Evolutionary conservation across 495 filamentous ascomycete species (phyloP), one percentile per base, ranked within the genome.

Genomic region (Glarea lozoyensis): DNA sequence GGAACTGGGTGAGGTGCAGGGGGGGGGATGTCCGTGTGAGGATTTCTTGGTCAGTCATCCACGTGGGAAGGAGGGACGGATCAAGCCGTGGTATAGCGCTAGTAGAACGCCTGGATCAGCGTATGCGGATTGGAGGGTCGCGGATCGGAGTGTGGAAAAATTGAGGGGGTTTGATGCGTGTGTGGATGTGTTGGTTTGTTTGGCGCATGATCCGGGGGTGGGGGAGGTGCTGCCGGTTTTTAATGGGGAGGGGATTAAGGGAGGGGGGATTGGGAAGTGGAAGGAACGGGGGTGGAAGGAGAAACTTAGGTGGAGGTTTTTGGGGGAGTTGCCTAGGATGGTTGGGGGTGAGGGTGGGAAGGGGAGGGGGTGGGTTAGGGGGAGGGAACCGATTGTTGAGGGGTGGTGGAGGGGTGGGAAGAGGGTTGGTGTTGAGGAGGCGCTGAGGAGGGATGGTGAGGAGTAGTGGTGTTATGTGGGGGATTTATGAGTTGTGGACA

Each of bases 141-240:
- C 61, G 3, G 57, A 54, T 1, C 44, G 55, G 4, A 66, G 58
- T 1, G 57, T 65, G 18, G 52, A 51, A 2, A 62, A 61, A 37
- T 33, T 70, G 39, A 50, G 62, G 40, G 55, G 59, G 16, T 61
- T 66, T 19, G 73, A 77, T 49, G 65, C 64, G 7, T 39, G 59
- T 19, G 60, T 63, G 0, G 61, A 70, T 50, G 53, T 73, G 0
- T 57, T 75, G 31, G 65, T 72, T 4, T 53, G 64, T 17, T 56
- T 72, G 16, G 65, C 70, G 0, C 72, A 76, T 57, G 71, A 76
- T 47, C 20, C 44, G 0, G 57, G 46, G 2, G 29, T 75, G 20
- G 10, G 49, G 2, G 61, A 63, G 17, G 32, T 57, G 1, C 53
- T 69, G 21, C 21, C 24, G 13, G 24, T 32, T 13, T 31, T 42